phyloP scores from a whole-genome alignment of 2,329 filamentous ascomycete genomes.

The Neonectria neomacrospora region DNA sequence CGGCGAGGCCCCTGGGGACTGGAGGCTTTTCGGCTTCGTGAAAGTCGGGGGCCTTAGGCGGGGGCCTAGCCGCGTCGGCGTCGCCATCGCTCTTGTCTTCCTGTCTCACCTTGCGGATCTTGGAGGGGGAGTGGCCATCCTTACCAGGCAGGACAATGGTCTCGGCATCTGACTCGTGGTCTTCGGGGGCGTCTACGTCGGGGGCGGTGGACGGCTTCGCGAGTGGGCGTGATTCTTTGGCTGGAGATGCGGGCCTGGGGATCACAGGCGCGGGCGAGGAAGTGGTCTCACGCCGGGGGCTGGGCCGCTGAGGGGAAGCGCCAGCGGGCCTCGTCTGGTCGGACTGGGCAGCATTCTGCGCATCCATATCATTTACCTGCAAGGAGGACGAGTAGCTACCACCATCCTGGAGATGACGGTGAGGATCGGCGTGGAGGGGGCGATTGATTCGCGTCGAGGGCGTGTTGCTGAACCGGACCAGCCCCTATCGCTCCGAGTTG shows the following conservation, averaged over 20 bases:
- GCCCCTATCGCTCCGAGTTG: conserved; percentile 28
- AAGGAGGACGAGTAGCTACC: conserved; percentile 61
- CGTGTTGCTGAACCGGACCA: conserved; percentile 21
- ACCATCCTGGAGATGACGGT: conserved; percentile 65
- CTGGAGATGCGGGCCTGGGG: conserved; percentile 36
- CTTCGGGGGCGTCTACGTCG: conserved; percentile 56
- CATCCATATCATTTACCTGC: conserved; percentile 75
- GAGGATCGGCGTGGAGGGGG: conserved; percentile 33
- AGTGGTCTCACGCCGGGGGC: conserved; percentile 36
- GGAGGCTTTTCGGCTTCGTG: conserved; percentile 51
- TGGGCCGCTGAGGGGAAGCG: conserved; percentile 62
- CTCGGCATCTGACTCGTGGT: conserved; percentile 77
- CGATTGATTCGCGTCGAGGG: conserved; percentile 44
- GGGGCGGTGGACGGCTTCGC: conserved; percentile 45
- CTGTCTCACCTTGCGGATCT: conserved; percentile 72
- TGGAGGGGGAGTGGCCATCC: conserved; percentile 71
- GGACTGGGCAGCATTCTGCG: conserved; percentile 74
- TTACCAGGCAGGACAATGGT: conserved; percentile 76
- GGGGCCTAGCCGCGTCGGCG: conserved; percentile 51
- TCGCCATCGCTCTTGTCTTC: conserved; percentile 71
- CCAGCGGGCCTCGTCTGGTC: conserved; percentile 68
- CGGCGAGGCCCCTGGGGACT: conserved; percentile 48
- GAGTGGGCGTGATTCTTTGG: conserved; percentile 45
- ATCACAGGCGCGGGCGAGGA: conserved; percentile 42
- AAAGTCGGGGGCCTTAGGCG: conserved; percentile 46